Conservation (phyloP, 441 rosid genomes). For the Mallotus repandus region DNA sequence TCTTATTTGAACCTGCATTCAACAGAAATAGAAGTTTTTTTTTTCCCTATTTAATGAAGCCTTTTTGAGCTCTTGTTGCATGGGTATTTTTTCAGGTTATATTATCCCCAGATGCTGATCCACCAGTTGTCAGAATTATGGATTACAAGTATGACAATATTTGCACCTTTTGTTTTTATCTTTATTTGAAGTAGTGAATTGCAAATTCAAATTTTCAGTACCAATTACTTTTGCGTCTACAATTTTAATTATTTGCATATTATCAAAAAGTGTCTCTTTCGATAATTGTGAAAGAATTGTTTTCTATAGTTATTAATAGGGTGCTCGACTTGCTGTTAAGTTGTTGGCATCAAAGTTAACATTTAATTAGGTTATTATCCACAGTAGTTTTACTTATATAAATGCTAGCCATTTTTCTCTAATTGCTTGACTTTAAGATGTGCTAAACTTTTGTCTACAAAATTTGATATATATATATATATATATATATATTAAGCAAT, state of each 20-base stretch:
- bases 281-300: background rate
- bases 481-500: too few species aligned
- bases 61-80: background rate
- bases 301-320: background rate
- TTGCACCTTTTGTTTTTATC: conserved; percentile 1
- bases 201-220: conserved; percentile 1
- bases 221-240: background rate
- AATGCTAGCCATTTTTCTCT: background rate
- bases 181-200: too few species aligned
- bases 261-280: background rate
- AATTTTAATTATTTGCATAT: background rate
- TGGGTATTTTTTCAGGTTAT: conserved; percentile 58
- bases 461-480: too few species aligned
- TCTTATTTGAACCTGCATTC: background rate
- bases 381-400: too few species aligned
- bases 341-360: background rate
- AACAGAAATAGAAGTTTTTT: background rate
- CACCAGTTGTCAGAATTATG: conserved; percentile 91
- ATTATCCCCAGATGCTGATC: conserved; percentile 89
- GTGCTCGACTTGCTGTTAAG: background rate
- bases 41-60: background rate
- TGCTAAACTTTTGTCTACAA: background rate
- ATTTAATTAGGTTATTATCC: too few species aligned
- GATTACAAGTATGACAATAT: conserved; percentile 59
- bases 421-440: background rate